These are phyloP conservation scores for Clonostachys byssicola DNA, from an alignment of 2,329 filamentous ascomycete species.

Conservation along the genomic window DNA sequence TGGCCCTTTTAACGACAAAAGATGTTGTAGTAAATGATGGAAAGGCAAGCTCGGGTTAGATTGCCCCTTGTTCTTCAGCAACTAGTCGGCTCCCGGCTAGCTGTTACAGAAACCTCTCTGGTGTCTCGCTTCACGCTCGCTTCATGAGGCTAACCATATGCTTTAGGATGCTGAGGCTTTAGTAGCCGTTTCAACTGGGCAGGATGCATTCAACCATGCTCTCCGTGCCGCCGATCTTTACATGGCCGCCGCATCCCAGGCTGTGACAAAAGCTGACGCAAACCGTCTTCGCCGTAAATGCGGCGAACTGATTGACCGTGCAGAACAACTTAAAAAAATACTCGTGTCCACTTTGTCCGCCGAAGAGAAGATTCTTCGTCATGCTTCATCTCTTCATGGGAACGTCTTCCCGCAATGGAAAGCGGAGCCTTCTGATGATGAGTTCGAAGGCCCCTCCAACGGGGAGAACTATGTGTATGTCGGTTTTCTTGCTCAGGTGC, in stretches of 20 bases:
- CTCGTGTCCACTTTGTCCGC: conserved; percentile 3
- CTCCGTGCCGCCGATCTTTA: conserved; percentile 78
- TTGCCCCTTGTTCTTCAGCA: not conserved
- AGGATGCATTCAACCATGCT: conserved; percentile 67
- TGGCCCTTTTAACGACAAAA: too few species aligned
- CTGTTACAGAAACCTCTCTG: not conserved
- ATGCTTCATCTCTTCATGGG: conserved; percentile 76
- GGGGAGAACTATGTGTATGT: conserved; percentile 55
- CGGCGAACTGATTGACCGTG: conserved; percentile 63
- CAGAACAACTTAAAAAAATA: conserved; percentile 68
- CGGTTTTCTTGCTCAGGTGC: conserved; percentile 19
- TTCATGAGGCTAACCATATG: not conserved
- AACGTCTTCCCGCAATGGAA: conserved; percentile 84
- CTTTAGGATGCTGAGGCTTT: conserved; percentile 31
- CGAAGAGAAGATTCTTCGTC: conserved; percentile 53
- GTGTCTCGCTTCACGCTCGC: not conserved
- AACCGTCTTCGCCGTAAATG: conserved; percentile 64
- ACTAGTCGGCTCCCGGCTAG: too few species aligned
- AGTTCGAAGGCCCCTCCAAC: conserved; percentile 55
- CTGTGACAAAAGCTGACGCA: conserved; percentile 58
- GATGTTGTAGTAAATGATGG: conserved; percentile 17
- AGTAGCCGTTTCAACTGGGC: conserved; percentile 23
- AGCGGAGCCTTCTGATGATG: conserved; percentile 49
- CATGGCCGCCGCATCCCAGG: conserved; percentile 68
- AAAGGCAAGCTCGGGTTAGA: conserved; percentile 30